phyloP scores from a whole-genome alignment of 2,329 filamentous ascomycete genomes.

The Colletotrichum sojae region DNA sequence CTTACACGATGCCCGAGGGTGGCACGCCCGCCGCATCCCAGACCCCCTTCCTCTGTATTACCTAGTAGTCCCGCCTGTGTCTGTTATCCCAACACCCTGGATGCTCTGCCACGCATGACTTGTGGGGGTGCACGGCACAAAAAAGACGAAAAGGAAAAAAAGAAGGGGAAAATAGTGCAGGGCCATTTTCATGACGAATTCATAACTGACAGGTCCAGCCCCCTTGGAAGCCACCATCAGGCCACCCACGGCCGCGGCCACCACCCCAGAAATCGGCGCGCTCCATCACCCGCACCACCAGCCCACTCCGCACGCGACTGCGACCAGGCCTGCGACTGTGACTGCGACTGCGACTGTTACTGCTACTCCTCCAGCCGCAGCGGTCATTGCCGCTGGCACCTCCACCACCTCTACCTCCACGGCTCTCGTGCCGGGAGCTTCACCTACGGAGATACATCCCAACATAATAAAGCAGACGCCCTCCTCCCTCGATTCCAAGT shows the following conservation, averaged over 20 bases:
- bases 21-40: conserved; percentile 14
- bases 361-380: conserved; percentile 26
- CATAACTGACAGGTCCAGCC: conserved; percentile 38
- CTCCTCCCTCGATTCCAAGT: background rate
- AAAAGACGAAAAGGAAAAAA: background rate
- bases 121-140: conserved; percentile 20
- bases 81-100: conserved; percentile 10
- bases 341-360: conserved; percentile 15
- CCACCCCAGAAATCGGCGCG: conserved; percentile 36
- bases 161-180: background rate
- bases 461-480: conserved; percentile 26
- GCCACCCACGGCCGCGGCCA: conserved; percentile 37
- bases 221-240: conserved; percentile 37
- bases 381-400: conserved; percentile 44
- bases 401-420: conserved; percentile 41
- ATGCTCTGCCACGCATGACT: conserved; percentile 24
- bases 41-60: conserved; percentile 3
- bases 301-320: conserved; percentile 39
- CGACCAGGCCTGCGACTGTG: conserved; percentile 2
- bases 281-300: conserved; percentile 33
- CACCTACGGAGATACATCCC: conserved; percentile 23
- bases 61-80: background rate
- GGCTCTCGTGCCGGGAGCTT: conserved; percentile 28
- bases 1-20: conserved; percentile 30
- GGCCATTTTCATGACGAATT: conserved; percentile 21